Base-by-base conservation (phyloP, 352 stramenopile species). In the Pythium plurisporium region DNA sequence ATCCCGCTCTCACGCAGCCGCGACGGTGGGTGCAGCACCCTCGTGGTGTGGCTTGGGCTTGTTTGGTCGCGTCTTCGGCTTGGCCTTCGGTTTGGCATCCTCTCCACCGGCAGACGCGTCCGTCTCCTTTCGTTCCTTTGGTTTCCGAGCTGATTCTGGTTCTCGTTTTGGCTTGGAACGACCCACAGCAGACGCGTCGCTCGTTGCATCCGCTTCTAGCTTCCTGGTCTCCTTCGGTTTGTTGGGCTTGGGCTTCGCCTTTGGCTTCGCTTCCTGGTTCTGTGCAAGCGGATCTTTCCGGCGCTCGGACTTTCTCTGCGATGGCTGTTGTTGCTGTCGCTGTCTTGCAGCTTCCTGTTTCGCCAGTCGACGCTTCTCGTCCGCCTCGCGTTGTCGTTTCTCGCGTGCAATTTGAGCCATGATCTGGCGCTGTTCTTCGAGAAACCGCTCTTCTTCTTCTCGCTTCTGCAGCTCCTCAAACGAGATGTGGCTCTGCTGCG, bases 371-470 rank as follows among this genome's bases (percentile, higher is more conserved):
- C 34, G 43, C 57, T 53, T 50, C 48, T 31, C 45, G 30, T 69
- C 49, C 45, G 40, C 54, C 30, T 53, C 55, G 64, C 48, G 54
- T 47, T 34, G 64, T 41, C 62, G 67, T 45, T 61, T 75, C 43
- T 59, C 66, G 9, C 66, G 66, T 54, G 86, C 64, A 30, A 89
- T 89, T 53, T 84, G 65, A 9, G 68, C 74, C 45, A 89, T 49
- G 15, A 89, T 89, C 55, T 79, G 68, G n/a, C 64, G 74, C 60
- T 89, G 80, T 49, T 87, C 65, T 56, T 82, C 76, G 27, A 90
- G 5, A 30, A 87, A 76, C 9, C 76, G 72, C 48, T 90, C 74
- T 41, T 90, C 67, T 27, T 76, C 74, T 45, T 91, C 70, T 17
- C 83, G 47, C 34, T 77, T 69, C 51, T 91, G 80, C 5, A 91